Evolutionary conservation across 2,329 filamentous ascomycete species (phyloP), one percentile per base, ranked within the genome.

Genomic region (Ceratocystis huliohia): DNA sequence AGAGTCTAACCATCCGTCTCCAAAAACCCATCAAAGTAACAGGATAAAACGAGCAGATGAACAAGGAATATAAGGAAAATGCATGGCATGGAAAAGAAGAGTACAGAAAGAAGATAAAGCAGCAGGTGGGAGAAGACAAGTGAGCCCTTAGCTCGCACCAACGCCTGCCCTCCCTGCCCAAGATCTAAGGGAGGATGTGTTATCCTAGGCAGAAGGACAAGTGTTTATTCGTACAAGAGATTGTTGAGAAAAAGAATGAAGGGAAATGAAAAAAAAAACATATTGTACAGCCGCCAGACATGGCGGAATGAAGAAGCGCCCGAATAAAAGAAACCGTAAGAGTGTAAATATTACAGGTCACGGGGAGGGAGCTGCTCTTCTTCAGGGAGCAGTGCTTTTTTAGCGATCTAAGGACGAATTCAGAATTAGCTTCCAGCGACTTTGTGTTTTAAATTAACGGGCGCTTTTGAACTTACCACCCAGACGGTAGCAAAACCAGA

Each of bases 401-500:
- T 69, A 63, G 66, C 63, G 37, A 70, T 67, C 69, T 70, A 61
- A 20, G n/a, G n/a, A 66, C 33, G 30, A 13, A 20, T 64, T 68
- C 63, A 69, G 61, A 22, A 59, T 48, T 6, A 30, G 17, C n/a
- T 59, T 25, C 28, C 33, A 30, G 22, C 3, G 33, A n/a, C 15
- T 37, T 37, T 17, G 28, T 17, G 30, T 15, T n/a, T 37, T n/a
- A 20, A 2, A 59, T 10, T 2, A 10, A n/a, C n/a, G 6, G 3
- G 22, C 28, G 5, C 61, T 56, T 46, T 20, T 5, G 62, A 62
- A 85, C 89, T 78, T 85, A 99, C 93, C 73, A 92, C 88, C 94
- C 95, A 99, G 68, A 80, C 83, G 70, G 89, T 91, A 66, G 94
- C 95, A 69, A 94, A 82, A 53, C 86, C 84, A 65, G 88, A 94